phyloP scores from a whole-genome alignment of 1,284 basidiomycete genomes.

The Trichosporon coremiiforme region DNA sequence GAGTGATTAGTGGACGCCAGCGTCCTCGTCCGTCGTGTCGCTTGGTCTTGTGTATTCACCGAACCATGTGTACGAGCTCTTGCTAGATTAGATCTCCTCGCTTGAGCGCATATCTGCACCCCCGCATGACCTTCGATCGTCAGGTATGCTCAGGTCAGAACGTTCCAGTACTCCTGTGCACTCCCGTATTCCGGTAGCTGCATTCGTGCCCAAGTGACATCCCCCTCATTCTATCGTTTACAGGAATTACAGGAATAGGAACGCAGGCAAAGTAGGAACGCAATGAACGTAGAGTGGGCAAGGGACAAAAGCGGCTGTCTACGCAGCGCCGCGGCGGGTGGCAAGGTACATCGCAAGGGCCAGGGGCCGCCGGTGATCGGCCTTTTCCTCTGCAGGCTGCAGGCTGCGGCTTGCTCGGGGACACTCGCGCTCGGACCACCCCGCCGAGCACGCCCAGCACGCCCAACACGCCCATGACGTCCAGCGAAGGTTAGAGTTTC shows the following conservation, averaged over 20 bases:
- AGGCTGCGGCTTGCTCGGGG: not conserved
- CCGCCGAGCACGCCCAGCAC: not conserved
- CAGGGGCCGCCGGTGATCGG: not conserved
- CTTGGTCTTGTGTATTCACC: no score
- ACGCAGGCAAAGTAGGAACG: not conserved
- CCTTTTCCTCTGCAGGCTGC: not conserved
- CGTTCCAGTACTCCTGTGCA: not conserved
- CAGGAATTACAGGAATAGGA: not conserved
- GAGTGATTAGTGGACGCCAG: not conserved
- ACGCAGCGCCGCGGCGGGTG: not conserved
- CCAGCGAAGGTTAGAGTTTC: not conserved
- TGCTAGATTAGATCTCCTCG: no score
- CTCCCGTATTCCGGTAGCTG: no score
- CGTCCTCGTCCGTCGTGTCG: not conserved
- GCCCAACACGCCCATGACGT: no score
- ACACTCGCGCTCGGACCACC: conserved; percentile 8
- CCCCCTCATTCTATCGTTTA: not conserved
- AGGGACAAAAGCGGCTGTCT: no score
- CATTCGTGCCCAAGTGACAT: not conserved
- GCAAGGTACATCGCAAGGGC: no score
- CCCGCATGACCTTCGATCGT: not conserved
- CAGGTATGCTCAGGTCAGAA: not conserved
- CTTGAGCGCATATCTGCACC: no score
- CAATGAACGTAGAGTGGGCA: not conserved
- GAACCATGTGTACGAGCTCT: no score